Base-by-base conservation (phyloP, 139 green algal genomes). In the Chlorella sorokiniana region DNA sequence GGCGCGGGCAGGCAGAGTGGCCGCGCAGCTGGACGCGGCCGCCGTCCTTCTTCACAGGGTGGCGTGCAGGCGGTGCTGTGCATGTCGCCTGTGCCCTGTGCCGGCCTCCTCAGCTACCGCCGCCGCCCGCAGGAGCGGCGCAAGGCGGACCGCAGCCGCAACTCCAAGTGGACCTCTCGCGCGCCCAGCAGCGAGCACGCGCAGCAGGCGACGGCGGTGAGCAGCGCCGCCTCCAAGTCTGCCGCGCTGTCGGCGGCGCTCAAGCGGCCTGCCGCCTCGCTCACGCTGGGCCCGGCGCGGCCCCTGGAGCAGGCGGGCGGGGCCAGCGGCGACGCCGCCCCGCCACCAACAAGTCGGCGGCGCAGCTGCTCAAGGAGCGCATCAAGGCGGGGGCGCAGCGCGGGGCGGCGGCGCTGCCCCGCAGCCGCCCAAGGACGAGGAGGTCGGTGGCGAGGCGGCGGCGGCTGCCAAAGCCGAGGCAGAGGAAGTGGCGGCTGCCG, bases 331-430 rank as follows among this genome's bases (percentile, higher is more conserved):
- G 70, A 45, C 18, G 44, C 7, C 44, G 31, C n/a, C 31, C 51
- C 5, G 69, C 38, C 23, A 90, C 81, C 78, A 96, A 96, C 86
- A 94, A 93, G 84, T 86, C 72, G 25, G 92, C 92, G 31, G 93
- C 93, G 1, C 81, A 91, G 84, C 78, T 88, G 71, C 81, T 95
- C 0, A 85, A 82, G 31, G 84, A 90, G 56, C 83, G 82, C 44
- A 91, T 95, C 51, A 69, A 69, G 33, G 81, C 81, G 37, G 69
- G 69, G 6, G 78, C 64, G 48, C 81, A 83, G 72, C 69, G 54
- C 25, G 77, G 56, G 29, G 69, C 65, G 18, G 67, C 63, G 18
- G 35, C 65, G n/a, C 61, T n/a, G n/a, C n/a, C n/a, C n/a, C n/a
- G n/a, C n/a, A n/a, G n/a, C n/a, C n/a, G n/a, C n/a, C n/a, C n/a